These are phyloP conservation scores for Microthyrium microscopicum DNA, from an alignment of 2,329 filamentous ascomycete genomes.

Conservation along the genomic window DNA sequence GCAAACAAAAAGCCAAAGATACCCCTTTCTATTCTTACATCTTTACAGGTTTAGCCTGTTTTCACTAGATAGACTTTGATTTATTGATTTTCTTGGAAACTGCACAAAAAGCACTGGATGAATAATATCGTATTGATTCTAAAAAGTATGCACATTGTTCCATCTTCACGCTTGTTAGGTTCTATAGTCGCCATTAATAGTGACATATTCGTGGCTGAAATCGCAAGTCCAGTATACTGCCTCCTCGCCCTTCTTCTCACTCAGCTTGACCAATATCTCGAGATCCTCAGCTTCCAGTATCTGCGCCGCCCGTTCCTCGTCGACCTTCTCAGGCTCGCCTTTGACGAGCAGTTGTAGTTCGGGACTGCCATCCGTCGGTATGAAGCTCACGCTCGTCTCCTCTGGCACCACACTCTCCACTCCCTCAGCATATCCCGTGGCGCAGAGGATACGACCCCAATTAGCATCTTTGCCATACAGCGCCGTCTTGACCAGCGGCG, in stretches of 20 bases:
- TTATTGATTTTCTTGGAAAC: too few species aligned
- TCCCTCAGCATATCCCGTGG: constrained; percentile 64
- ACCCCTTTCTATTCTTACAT: too few species aligned
- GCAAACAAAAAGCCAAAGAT: too few species aligned
- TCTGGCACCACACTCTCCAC: constrained; percentile 49
- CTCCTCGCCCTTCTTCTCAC: constrained; percentile 46
- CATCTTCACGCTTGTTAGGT: too few species aligned
- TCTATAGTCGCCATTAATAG: constrained; percentile 51
- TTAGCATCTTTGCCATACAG: constrained; percentile 95
- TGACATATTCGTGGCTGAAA: constrained; percentile 68
- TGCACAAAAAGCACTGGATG: too few species aligned
- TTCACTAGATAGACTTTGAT: too few species aligned
- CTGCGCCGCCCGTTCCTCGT: constrained; percentile 60
- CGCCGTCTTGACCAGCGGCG: constrained; percentile 90
- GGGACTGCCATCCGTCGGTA: constrained; percentile 58
- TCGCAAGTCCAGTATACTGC: constrained; percentile 75
- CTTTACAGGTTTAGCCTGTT: too few species aligned
- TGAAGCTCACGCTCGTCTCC: constrained; percentile 61
- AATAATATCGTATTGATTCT: too few species aligned
- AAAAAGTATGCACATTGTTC: too few species aligned
- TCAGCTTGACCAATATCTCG: constrained; percentile 59
- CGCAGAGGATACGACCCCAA: constrained; percentile 94
- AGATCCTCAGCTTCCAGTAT: constrained; percentile 62
- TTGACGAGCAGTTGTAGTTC: constrained; percentile 63
- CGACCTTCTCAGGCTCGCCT: constrained; percentile 63